Conservation (phyloP, 306 rosid genomes). For the Ormosia semicastrata region DNA sequence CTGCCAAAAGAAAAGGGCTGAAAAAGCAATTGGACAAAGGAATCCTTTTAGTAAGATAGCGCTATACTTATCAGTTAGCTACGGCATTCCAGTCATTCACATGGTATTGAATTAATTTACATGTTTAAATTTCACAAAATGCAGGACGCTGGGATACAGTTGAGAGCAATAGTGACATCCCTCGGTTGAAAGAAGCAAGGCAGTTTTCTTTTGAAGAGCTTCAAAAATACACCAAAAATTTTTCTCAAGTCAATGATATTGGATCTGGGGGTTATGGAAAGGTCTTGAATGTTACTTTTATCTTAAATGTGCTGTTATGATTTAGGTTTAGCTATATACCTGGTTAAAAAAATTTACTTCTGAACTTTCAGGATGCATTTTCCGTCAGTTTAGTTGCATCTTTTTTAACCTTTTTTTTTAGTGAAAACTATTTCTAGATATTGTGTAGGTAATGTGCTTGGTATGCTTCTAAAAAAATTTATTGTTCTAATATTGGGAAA, state of each 20-base stretch:
- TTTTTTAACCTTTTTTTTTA: background rate
- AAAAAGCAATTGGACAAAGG: constrained; percentile 39
- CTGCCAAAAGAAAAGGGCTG: constrained; percentile 50
- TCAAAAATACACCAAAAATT: constrained; percentile 45
- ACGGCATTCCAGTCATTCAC: background rate
- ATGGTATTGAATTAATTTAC: background rate
- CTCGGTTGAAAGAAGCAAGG: constrained; percentile 57
- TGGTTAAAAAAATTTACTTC: no score
- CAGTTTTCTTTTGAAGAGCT: constrained; percentile 62
- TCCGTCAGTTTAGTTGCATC: background rate
- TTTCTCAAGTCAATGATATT: constrained; percentile 45
- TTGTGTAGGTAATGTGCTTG: background rate
- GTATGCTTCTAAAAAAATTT: background rate
- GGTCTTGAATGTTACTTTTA: constrained; percentile 27
- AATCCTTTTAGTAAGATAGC: constrained; percentile 40
- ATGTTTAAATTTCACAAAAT: constrained; percentile 13
- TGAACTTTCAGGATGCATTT: no score
- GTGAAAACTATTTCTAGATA: background rate
- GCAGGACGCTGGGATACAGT: constrained; percentile 39
- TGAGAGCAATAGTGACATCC: constrained; percentile 30
- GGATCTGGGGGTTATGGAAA: constrained; percentile 73
- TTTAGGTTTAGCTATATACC: background rate
- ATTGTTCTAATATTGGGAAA: background rate
- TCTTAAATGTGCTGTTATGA: background rate
- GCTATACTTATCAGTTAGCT: background rate